Percentiles rank a stretch among this genome's conserved stretches.
phyloP scores from a whole-genome alignment of 805 yeast genomes.

The Metschnikowia sp. region DNA sequence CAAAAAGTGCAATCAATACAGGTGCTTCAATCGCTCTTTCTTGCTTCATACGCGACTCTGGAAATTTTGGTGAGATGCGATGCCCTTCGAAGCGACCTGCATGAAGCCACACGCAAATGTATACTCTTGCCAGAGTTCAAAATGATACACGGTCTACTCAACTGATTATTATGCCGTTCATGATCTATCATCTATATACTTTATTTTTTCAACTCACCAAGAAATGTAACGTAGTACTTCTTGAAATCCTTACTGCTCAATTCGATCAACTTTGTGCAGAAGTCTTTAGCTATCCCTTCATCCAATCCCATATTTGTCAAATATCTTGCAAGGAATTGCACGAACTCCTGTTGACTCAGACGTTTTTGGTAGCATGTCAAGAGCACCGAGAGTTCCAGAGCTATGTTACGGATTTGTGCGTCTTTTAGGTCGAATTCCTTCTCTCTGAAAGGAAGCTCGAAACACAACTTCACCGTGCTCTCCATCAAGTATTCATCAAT shows the following conservation, averaged over 20 bases:
- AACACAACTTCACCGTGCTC: conserved; percentile 61
- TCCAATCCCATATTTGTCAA: conserved; percentile 59
- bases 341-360: conserved; percentile 41
- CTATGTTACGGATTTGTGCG: conserved; percentile 72
- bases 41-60: not conserved
- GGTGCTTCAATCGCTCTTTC: not conserved
- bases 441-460: conserved; percentile 77
- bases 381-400: conserved; percentile 69
- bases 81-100: conserved; percentile 10
- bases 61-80: conserved; percentile 14
- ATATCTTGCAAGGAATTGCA: conserved; percentile 48
- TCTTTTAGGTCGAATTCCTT: conserved; percentile 65
- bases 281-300: conserved; percentile 53
- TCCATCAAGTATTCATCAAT: conserved; percentile 68
- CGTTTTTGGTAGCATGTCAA: conserved; percentile 50
- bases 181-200: conserved; percentile 1
- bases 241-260: conserved; percentile 62
- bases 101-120: not conserved
- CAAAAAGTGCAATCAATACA: not conserved
- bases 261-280: conserved; percentile 55
- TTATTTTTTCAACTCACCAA: conserved; percentile 31
- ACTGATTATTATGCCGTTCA: not conserved
- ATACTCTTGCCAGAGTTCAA: not conserved
- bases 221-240: conserved; percentile 57
- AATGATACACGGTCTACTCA: too few species aligned